A percentile compares a stretch with the other conserved stretches of the same genome.
These are phyloP conservation scores for Tarenaya hassleriana DNA, from an alignment of 345 rosid genomes.

Conservation along the genomic window DNA sequence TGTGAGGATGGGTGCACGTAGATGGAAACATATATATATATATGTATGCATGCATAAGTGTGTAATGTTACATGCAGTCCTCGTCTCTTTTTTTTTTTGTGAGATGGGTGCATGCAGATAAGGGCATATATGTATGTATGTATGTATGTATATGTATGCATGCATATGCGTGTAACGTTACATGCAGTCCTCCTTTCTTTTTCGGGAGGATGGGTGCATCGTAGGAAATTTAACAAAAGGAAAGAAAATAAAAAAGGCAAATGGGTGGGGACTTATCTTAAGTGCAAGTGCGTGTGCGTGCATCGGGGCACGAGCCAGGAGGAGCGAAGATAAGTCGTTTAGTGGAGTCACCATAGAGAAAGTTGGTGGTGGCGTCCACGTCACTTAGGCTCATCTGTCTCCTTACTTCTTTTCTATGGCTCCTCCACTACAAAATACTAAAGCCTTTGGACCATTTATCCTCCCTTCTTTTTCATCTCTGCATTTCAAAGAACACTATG, in stretches of 20 bases:
- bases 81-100: too few relatives aligned
- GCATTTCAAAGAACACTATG: conserved; percentile 3
- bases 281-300: conserved; percentile 8
- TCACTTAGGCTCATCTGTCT: conserved; percentile 21
- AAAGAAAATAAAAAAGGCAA: background rate
- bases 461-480: background rate
- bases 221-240: too few relatives aligned
- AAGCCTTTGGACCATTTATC: background rate
- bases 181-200: too few relatives aligned
- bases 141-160: too few relatives aligned
- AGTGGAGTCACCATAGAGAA: conserved; percentile 40
- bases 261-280: background rate
- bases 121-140: too few relatives aligned
- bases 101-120: too few relatives aligned
- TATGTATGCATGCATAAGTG: too few relatives aligned
- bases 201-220: too few relatives aligned
- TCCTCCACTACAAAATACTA: conserved; percentile 33
- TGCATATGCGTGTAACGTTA: too few relatives aligned
- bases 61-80: too few relatives aligned
- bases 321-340: background rate
- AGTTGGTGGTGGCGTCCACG: conserved; percentile 44
- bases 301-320: conserved; percentile 7
- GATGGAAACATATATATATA: too few relatives aligned
- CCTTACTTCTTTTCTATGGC: background rate
- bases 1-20: too few relatives aligned